Evolutionary conservation across 441 rosid genomes (phyloP), one percentile per base, ranked within the genome.

Genomic region (Croton laevigatus): DNA sequence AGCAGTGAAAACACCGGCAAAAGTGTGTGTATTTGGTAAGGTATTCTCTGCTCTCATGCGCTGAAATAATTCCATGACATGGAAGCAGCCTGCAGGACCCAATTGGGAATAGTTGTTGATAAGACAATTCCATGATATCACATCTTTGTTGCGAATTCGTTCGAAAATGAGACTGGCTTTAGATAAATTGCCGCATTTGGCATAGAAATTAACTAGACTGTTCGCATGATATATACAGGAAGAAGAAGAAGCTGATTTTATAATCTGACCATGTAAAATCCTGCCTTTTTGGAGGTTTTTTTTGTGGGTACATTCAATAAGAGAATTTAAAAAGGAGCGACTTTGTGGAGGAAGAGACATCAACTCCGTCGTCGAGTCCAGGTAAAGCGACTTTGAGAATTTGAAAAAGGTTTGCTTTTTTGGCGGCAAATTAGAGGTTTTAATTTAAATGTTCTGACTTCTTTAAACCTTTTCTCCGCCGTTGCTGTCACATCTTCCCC

Each of bases 121-220:
- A 77, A 93, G 89, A 73, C 87, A 88, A 69, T 89, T 93, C 94
- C 93, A 89, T 5, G 96, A 89, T 52, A 87, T 85, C 3, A 88
- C 86, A 71, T 88, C 97, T 75, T 78, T 89, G 73, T 76, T 57
- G 27, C 34, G 66, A 64, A 89, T 85, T 62, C 60, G 59, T 11
- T 82, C 83, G 70, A 93, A 93, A 10, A 89, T 82, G 58, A 79
- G 79, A 62, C 69, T 76, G 66, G 98, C 96, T 69, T 68, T 76
- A 19, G 70, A 62, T 53, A 91, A 61, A 46, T 77, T 76, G 17
- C 85, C 88, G 71, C 92, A 88, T 73, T 88, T 93, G 57, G 91
- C 84, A 46, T 93, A 89, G 40, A 89, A 78, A 73, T 87, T 88
- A 67, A 93, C 81, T 52, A 93, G 94, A 72, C 84, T 80, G 32